Evolutionary conservation across 2,329 filamentous ascomycete genomes (phyloP), one percentile per base, ranked within the genome.

Genomic region (Passalora sequoiae): DNA sequence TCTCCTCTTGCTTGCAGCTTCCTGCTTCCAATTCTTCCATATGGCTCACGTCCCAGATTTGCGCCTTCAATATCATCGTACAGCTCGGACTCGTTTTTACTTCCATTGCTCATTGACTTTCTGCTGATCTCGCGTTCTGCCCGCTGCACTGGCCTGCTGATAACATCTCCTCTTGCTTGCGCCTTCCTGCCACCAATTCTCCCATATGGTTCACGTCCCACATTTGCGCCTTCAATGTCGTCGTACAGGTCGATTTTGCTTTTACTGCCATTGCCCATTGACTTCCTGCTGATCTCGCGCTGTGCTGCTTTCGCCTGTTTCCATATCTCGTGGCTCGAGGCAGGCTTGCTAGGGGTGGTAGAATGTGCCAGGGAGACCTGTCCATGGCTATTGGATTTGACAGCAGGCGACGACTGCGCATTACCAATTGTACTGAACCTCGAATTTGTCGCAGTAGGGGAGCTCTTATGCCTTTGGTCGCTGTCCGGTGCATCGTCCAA

Each of bases 21-120:
- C 47, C 28, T 30, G 22, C 28, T 30, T 7, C 28, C 47, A 27
- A 44, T 44, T 12, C 44, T 44, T 15, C 49, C 47, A 17, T 43
- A 30, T 20, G 47, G 36, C 31, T 43, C 24, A 17, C 39, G 43
- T 7, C 33, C 46, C 15, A 41, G 25, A 41, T 68, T 52, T 6
- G 66, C 68, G 21, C 67, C 66, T 33, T 70, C 68, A 25, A 70
- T 66, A 40, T 71, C 67, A 44, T 70, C 67, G 48, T 69, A 70
- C 10, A 69, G 49, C 38, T 68, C 66, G 21, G 60, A n/a, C n/a
- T n/a, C 53, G 5, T 62, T 51, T 30, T 41, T 37, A 21, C 44
- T 50, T 27, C 24, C 17, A n/a, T 16, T 22, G 20, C n/a, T n/a
- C n/a, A n/a, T n/a, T n/a, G n/a, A n/a, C n/a, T n/a, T 25, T 38